Percentiles rank a stretch among this genome's conserved stretches.
Conservation (phyloP, 2,329 filamentous ascomycete species). For the Cyphellophora attinorum region DNA sequence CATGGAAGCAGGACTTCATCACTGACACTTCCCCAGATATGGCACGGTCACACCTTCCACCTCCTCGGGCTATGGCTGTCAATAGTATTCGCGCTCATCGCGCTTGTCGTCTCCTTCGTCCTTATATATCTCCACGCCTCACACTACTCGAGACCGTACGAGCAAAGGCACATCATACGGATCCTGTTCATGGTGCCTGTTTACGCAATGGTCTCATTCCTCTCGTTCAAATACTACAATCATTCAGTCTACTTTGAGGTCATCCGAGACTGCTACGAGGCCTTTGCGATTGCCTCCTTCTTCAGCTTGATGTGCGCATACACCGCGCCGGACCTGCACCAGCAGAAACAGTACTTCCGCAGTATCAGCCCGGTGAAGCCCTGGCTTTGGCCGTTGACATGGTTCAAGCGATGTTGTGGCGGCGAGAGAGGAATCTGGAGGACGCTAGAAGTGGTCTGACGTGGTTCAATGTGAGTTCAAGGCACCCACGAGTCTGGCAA, state of each 20-base stretch:
- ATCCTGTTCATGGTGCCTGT: constrained; percentile 83
- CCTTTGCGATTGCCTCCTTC: constrained; percentile 79
- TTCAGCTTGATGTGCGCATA: constrained; percentile 77
- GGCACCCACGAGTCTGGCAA: not conserved
- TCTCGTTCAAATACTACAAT: constrained; percentile 65
- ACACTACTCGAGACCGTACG: constrained; percentile 50
- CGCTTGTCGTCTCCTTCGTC: constrained; percentile 41
- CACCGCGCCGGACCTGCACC: constrained; percentile 64
- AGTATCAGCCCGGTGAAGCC: constrained; percentile 54
- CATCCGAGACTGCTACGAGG: constrained; percentile 77
- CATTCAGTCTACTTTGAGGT: constrained; percentile 74
- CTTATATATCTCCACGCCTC: constrained; percentile 49
- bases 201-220: constrained; percentile 64
- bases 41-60: constrained; percentile 48
- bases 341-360: constrained; percentile 75
- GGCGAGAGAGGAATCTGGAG: constrained; percentile 61
- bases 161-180: constrained; percentile 66
- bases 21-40: too few species aligned
- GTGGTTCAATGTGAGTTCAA: constrained; percentile 63
- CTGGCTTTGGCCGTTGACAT: constrained; percentile 67
- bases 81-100: constrained; percentile 43
- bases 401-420: constrained; percentile 61
- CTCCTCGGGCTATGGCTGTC: constrained; percentile 45
- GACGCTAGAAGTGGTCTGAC: constrained; percentile 69
- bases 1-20: too few species aligned